Base-by-base conservation (phyloP, 1,284 basidiomycete genomes). In the Neonothopanus nambi region DNA sequence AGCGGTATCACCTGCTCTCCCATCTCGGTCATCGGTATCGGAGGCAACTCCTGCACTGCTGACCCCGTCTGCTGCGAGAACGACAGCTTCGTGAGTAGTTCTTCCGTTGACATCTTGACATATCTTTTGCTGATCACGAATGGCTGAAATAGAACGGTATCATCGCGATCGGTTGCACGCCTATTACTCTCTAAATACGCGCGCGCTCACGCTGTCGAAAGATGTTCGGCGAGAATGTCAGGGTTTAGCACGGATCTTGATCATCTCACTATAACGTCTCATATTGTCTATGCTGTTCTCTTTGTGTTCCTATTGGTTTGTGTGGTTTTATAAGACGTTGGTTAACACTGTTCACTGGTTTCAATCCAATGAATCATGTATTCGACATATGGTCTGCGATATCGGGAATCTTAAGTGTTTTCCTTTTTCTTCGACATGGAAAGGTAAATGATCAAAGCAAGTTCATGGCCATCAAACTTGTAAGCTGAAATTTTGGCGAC, bases 361-460 rank as follows among this genome's bases (percentile, higher is more conserved):
- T n/a, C n/a, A n/a, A n/a, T n/a, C n/a, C n/a, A n/a, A n/a, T n/a
- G n/a, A n/a, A n/a, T n/a, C n/a, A n/a, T n/a, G n/a, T n/a, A n/a
- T n/a, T n/a, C n/a, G n/a, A n/a, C n/a, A n/a, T n/a, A n/a, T n/a
- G n/a, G n/a, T n/a, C n/a, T n/a, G n/a, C n/a, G n/a, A n/a, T n/a
- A n/a, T n/a, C n/a, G n/a, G n/a, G n/a, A n/a, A n/a, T n/a, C 21
- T 38, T 21, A 38, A 33, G 23, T 17, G 8, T 35, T 20, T 36
- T 26, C 43, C 37, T 12, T 42, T 11, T 11, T 66, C 40, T 52
- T 57, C 20, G 61, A 47, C 39, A 50, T 52, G 55, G 55, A 26
- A 80, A 85, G 84, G 86, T 87, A 85, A 85, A 84, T 85, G 85
- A 87, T 84, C 83, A 84, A 84, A n/a, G n/a, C n/a, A n/a, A n/a